Base-by-base conservation (phyloP, 805 yeast genomes). In the Schwanniomyces occidentalis region DNA sequence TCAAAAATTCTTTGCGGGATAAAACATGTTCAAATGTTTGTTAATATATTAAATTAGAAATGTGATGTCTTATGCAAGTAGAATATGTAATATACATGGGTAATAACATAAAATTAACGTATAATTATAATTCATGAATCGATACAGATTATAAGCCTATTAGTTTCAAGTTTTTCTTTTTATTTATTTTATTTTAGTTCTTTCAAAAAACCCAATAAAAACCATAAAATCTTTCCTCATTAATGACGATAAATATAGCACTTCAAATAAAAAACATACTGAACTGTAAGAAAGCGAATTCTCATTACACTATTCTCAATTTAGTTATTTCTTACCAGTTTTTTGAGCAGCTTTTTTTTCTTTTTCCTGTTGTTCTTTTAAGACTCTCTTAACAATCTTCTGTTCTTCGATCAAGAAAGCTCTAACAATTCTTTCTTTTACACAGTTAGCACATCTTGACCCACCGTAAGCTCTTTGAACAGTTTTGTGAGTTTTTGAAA, bases 391-490 rank as follows among this genome's bases (percentile, higher is more conserved):
- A 71, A 93, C 99, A 56, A 93, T 90, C 88, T 93, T 95, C 80
- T 93, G 98, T 80, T 93, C 99, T 81, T 95, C 99, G 58, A 93
- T 87, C 73, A 93, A 85, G 89, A 93, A 93, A 67, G 99, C 97
- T 80, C 99, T 91, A 71, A 91, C 91, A 63, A 93, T 83, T 84
- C 97, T 88, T 78, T 91, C 96, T 85, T 91, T 91, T 71, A 91
- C 98, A 80, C 96, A 88, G 87, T 80, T 88, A 73, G 91, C 96
- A 80, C 93, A 88, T 80, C 85, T 85, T 67, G 87, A 82, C 74
- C 99, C 99, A 81, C 99, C 99, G 91, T 93, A 93, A 62, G 96
- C 90, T 83, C 99, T 93, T 69, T 91, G 90, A 58, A 93, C 99
- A 58, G 96, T 85, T 84, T 93, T 93, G 80, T 84, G 85, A 67